phyloP scores from a whole-genome alignment of 148 eudicot species.

The Rhododendron griersonianum region DNA sequence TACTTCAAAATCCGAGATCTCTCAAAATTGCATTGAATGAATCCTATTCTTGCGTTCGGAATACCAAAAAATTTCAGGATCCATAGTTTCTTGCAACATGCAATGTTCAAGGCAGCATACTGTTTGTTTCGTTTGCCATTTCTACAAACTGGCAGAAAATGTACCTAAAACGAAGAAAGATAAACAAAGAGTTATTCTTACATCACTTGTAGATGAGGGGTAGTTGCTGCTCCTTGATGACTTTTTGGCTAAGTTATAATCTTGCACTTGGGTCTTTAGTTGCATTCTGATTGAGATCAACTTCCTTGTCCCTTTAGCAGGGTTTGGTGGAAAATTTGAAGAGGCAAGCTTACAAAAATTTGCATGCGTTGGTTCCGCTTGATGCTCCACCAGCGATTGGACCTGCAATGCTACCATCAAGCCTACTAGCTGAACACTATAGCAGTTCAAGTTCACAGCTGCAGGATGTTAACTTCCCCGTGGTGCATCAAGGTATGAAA shows the following conservation, averaged over 20 bases:
- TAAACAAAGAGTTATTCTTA: not conserved
- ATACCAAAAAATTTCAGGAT: not conserved
- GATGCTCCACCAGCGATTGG: constrained; percentile 23
- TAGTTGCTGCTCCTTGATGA: not conserved
- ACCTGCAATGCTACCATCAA: constrained; percentile 17
- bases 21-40: not conserved
- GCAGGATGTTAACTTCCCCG: constrained; percentile 14
- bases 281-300: not conserved
- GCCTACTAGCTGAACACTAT: not conserved
- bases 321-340: constrained; percentile 36
- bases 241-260: not conserved
- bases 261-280: not conserved
- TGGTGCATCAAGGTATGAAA: constrained; percentile 17
- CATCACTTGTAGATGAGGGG: not conserved
- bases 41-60: not conserved
- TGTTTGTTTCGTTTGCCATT: not conserved
- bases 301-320: constrained; percentile 32
- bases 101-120: not conserved
- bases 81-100: not conserved
- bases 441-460: not conserved
- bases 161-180: not conserved
- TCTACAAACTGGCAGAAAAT: not conserved
- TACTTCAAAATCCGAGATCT: not conserved
- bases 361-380: constrained; percentile 22
- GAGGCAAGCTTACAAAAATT: constrained; percentile 32